Base-by-base conservation (phyloP, 2,329 filamentous ascomycete species). In the Ceratocystis lukuohia region DNA sequence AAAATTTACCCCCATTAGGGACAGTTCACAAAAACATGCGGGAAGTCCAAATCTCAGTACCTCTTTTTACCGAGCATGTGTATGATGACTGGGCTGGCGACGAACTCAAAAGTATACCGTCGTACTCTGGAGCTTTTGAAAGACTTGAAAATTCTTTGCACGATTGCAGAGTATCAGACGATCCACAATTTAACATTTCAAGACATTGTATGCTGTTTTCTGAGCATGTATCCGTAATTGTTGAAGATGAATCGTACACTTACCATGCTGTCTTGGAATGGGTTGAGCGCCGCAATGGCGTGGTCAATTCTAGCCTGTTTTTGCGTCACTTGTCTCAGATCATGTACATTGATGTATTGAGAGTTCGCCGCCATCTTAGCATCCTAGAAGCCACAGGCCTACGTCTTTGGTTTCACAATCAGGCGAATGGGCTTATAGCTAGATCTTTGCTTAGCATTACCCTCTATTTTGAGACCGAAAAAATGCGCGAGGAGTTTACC, bases 181-280 rank as follows among this genome's bases (percentile, higher is more conserved):
- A 66, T 48, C 30, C 57, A 2, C 20, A 53, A 37, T 63, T 56
- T 44, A 65, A 68, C 25, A 59, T 68, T 3, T 22, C 22, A 37
- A 25, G 61, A 4, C 66, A 68, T 44, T 61, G 63, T 30, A 53
- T 68, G 33, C 10, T 61, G 12, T 68, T 62, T 37, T 65, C 66
- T 6, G 63, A 65, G 8, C 37, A 30, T 1, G 45, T 59, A 15
- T 41, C 57, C 15, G 62, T 48, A 20, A 22, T 65, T 12, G 28
- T 64, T 59, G 64, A 37, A 12, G 33, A 48, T n/a, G 59, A 68
- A 17, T 53, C 48, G n/a, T 50, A 20, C 30, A 41, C 28, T 5
- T 65, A 62, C 57, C 61, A 48, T 33, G 22, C 46, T 17, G 59
- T 64, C 7, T n/a, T 68, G 25, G 66, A 68, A 48, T 57, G 64